Evolutionary conservation across 2,329 filamentous ascomycete species (phyloP).

Genomic region (Dactylonectria estremocensis): DNA sequence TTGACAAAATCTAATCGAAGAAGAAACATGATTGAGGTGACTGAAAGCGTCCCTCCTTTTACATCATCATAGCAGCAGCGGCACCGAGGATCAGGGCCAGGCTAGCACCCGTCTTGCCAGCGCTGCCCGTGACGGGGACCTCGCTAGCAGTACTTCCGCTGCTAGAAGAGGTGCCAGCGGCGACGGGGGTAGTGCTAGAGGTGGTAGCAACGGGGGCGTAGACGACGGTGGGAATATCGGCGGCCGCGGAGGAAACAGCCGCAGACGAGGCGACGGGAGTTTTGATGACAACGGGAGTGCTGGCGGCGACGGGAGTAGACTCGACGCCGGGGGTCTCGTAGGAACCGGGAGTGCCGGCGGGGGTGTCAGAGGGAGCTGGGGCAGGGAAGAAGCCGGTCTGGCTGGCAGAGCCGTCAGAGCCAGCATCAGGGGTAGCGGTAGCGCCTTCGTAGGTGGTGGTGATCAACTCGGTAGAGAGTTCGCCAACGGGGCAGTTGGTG

Average conservation of each 20-base stretch:
- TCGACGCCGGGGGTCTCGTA: background rate
- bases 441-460: slow-evolving; percentile 32
- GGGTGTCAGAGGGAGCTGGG: slow-evolving; percentile 8
- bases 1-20: slow-evolving; percentile 15
- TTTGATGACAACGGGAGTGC: background rate
- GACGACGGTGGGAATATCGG: slow-evolving; percentile 15
- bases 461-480: slow-evolving; percentile 35
- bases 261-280: slow-evolving; percentile 20
- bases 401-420: background rate
- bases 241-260: slow-evolving; percentile 11
- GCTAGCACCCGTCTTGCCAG: slow-evolving; percentile 30
- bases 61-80: slow-evolving; percentile 33
- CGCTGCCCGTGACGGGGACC: slow-evolving; percentile 27
- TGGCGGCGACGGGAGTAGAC: background rate
- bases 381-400: slow-evolving; percentile 12
- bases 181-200: slow-evolving; percentile 12
- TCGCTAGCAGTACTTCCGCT: slow-evolving; percentile 12
- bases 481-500: slow-evolving; percentile 32
- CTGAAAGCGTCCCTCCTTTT: slow-evolving; percentile 17
- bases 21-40: background rate
- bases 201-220: slow-evolving; percentile 10
- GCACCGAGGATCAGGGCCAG: slow-evolving; percentile 26
- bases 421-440: background rate
- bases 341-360: slow-evolving; percentile 4
- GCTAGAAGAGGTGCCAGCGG: slow-evolving; percentile 10